phyloP scores from a whole-genome alignment of 2,329 filamentous ascomycete species.

The Sporothrix inflata region DNA sequence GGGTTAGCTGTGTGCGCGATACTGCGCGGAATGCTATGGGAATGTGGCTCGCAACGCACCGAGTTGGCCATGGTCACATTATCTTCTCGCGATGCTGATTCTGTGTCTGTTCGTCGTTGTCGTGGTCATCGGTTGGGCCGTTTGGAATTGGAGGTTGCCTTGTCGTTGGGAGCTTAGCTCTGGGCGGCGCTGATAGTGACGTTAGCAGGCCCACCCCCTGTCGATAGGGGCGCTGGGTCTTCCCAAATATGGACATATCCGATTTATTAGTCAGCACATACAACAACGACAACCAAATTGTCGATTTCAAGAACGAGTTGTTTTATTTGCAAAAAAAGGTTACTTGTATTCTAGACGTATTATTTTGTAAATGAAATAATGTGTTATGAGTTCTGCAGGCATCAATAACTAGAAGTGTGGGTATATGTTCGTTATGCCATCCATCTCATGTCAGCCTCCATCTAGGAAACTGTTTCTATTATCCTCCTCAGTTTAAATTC shows the following conservation, averaged over 20 bases:
- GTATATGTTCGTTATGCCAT: neutral
- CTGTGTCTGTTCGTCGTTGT: constrained; percentile 3
- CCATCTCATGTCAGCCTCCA: too few relatives aligned
- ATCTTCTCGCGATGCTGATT: constrained; percentile 20
- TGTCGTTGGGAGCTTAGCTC: constrained; percentile 21
- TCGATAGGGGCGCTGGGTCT: too few relatives aligned
- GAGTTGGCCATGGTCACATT: constrained; percentile 43
- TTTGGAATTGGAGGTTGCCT: constrained; percentile 13
- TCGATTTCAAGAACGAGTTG: neutral
- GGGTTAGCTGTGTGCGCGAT: neutral
- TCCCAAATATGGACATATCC: too few relatives aligned
- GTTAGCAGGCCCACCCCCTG: constrained; percentile 5
- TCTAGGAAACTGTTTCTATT: too few relatives aligned
- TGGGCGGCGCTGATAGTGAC: constrained; percentile 18
- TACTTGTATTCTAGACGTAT: too few relatives aligned
- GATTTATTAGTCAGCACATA: neutral
- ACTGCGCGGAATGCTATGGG: neutral
- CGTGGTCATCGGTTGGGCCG: neutral
- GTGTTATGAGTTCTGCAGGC: too few relatives aligned
- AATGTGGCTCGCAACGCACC: constrained; percentile 32
- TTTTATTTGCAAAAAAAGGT: neutral
- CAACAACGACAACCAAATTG: too few relatives aligned
- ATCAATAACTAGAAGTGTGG: neutral
- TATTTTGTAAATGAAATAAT: too few relatives aligned
- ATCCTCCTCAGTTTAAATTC: neutral